These are phyloP conservation scores for Phytophthora aleatoria DNA, from an alignment of 352 stramenopile genomes.

Conservation along the genomic window DNA sequence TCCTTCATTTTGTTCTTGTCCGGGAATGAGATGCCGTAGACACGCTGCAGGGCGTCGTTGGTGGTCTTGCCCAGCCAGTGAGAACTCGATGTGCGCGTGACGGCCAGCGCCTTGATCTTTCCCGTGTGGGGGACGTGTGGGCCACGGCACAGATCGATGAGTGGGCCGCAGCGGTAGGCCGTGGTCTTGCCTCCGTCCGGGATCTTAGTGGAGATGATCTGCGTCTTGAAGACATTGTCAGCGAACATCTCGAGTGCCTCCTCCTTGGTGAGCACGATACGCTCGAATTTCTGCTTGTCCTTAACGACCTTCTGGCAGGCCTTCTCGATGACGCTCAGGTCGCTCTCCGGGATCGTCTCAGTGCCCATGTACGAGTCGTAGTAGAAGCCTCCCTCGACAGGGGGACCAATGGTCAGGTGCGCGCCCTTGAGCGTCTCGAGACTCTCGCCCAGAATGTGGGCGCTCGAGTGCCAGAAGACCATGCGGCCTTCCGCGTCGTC, in stretches of 20 bases:
- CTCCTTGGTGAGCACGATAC: conserved; percentile 98
- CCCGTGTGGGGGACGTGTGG: conserved; percentile 97
- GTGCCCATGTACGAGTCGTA: conserved; percentile 99
- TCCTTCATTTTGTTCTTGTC: conserved; percentile 98
- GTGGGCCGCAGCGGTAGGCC: conserved; percentile 96
- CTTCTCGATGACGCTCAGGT: conserved; percentile 92
- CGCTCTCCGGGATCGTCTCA: conserved; percentile 68
- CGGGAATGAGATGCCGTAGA: conserved; percentile 98
- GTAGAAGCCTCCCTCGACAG: conserved; percentile 96
- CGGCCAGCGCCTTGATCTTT: conserved; percentile 96
- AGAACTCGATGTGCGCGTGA: conserved; percentile 94
- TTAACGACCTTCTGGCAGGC: conserved; percentile 94
- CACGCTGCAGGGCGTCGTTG: conserved; percentile 96
- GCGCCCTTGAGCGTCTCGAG: conserved; percentile 97
- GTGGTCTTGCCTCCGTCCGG: conserved; percentile 96
- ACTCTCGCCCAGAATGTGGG: conserved; percentile 97
- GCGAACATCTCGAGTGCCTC: conserved; percentile 98
- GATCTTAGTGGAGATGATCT: conserved; percentile 97
- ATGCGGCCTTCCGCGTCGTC: conserved; percentile 95
- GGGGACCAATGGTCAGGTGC: conserved; percentile 97
- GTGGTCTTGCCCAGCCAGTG: conserved; percentile 98
- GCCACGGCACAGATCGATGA: conserved; percentile 98
- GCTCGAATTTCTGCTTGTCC: conserved; percentile 98
- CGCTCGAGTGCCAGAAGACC: conserved; percentile 98
- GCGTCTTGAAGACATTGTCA: conserved; percentile 98